Evolutionary conservation across 1,139 yeast species (phyloP).

Genomic region (Candida freyschussii): DNA sequence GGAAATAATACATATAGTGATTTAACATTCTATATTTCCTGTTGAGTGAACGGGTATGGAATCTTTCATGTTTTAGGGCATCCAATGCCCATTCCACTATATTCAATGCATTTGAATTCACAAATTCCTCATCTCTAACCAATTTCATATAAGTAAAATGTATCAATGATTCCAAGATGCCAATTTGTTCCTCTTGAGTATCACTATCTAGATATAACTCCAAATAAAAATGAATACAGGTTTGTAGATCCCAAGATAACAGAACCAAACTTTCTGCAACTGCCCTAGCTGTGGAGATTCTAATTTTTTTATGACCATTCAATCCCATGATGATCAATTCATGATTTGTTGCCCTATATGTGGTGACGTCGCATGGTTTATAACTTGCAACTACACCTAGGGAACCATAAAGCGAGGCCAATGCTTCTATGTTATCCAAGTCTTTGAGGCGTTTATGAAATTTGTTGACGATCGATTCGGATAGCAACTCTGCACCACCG

Average conservation of each 20-base stretch:
- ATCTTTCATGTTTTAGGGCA: slow-evolving; percentile 20
- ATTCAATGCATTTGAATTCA: slow-evolving; percentile 25
- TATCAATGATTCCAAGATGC: slow-evolving; percentile 31
- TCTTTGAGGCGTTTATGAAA: slow-evolving; percentile 22
- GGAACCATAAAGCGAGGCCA: slow-evolving; percentile 23
- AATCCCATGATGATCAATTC: slow-evolving; percentile 15
- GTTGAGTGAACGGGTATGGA: slow-evolving; percentile 14
- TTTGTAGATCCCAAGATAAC: slow-evolving; percentile 14
- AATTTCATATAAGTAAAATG: slow-evolving; percentile 29
- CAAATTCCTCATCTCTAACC: slow-evolving; percentile 24
- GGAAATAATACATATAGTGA: slow-evolving; percentile 11
- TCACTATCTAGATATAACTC: slow-evolving; percentile 27
- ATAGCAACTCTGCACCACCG: slow-evolving; percentile 21
- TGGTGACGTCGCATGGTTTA: slow-evolving; percentile 16
- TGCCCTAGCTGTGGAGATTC: slow-evolving; percentile 28
- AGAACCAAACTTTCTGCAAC: slow-evolving; percentile 30
- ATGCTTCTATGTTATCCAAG: slow-evolving; percentile 27
- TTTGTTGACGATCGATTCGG: slow-evolving; percentile 15
- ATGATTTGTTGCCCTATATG: slow-evolving; percentile 14
- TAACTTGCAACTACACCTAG: slow-evolving; percentile 24
- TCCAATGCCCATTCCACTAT: slow-evolving; percentile 22
- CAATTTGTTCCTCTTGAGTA: slow-evolving; percentile 26
- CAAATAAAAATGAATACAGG: slow-evolving; percentile 26
- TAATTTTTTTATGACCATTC: slow-evolving; percentile 25
- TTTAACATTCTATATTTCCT: slow-evolving; percentile 13